phyloP scores from a whole-genome alignment of 208 protist species.

The Crithidia bombi region DNA sequence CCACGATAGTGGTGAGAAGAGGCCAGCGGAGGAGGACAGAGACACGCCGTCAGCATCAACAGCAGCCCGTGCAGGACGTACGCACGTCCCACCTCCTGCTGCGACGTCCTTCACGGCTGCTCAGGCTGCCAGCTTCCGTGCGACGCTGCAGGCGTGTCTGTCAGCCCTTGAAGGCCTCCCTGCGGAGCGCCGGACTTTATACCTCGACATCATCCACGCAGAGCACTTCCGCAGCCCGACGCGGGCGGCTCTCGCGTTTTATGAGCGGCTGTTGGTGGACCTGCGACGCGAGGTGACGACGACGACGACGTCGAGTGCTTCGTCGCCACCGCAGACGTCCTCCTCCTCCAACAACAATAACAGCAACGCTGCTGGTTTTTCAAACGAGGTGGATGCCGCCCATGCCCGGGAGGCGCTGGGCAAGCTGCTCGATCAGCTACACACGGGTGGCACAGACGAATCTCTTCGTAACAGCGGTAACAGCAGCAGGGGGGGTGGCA shows the following conservation, averaged over 20 bases:
- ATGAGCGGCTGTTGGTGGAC: constrained; percentile 53
- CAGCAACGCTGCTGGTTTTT: not conserved
- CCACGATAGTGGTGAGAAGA: no score
- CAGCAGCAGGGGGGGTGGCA: no score
- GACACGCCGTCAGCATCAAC: not conserved
- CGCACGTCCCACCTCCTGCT: not conserved
- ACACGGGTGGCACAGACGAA: constrained; percentile 19
- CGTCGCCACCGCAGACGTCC: not conserved
- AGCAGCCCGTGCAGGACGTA: not conserved
- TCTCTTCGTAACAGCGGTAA: not conserved
- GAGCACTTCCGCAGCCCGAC: constrained; percentile 48
- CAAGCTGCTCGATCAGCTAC: constrained; percentile 55
- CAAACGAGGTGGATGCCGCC: no score
- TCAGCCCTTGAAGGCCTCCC: constrained; percentile 70
- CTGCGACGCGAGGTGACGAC: constrained; percentile 39
- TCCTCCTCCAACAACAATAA: no score
- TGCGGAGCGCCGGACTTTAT: constrained; percentile 42
- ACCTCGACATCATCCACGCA: constrained; percentile 54
- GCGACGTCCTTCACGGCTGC: constrained; percentile 24
- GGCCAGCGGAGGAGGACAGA: no score
- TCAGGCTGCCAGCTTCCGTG: constrained; percentile 52
- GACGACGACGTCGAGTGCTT: constrained; percentile 6
- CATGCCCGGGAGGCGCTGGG: constrained; percentile 43
- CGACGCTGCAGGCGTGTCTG: constrained; percentile 56
- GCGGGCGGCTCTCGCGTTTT: constrained; percentile 43